Evolutionary conservation across 768 basidiomycete species (phyloP).

Genomic region (Mycena amicta): DNA sequence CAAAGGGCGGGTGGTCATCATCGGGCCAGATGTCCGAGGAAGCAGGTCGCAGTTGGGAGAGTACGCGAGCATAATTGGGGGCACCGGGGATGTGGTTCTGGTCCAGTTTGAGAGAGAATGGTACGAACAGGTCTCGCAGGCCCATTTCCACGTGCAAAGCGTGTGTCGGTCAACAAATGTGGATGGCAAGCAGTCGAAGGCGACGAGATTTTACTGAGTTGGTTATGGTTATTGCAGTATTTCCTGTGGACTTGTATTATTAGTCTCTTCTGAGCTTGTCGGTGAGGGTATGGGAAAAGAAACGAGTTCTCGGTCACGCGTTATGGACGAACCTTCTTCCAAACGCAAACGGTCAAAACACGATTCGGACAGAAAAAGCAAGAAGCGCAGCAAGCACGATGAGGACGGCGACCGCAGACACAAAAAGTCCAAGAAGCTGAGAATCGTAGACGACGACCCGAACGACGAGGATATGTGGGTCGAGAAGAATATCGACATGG

Average conservation of each 20-base stretch:
- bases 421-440: slow-evolving; percentile 40
- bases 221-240: background rate
- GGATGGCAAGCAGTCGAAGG: slow-evolving; percentile 1
- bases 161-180: background rate
- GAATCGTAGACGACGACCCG: slow-evolving; percentile 71
- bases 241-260: background rate
- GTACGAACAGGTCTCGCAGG: background rate
- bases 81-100: background rate
- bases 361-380: slow-evolving; percentile 48
- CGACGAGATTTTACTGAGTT: slow-evolving; percentile 1
- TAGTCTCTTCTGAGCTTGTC: background rate
- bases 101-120: slow-evolving; percentile 1
- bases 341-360: slow-evolving; percentile 35
- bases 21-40: background rate
- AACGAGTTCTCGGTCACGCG: background rate
- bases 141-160: background rate
- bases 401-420: slow-evolving; percentile 38
- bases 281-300: background rate
- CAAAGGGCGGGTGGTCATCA: background rate
- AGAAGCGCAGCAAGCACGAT: slow-evolving; percentile 57
- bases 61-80: background rate
- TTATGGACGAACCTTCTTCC: slow-evolving; percentile 25
- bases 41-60: background rate
- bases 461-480: slow-evolving; percentile 81
- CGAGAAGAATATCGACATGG: slow-evolving; percentile 84